Conservation (phyloP, 352 stramenopile genomes). For the Phytophthora pluvialis region DNA sequence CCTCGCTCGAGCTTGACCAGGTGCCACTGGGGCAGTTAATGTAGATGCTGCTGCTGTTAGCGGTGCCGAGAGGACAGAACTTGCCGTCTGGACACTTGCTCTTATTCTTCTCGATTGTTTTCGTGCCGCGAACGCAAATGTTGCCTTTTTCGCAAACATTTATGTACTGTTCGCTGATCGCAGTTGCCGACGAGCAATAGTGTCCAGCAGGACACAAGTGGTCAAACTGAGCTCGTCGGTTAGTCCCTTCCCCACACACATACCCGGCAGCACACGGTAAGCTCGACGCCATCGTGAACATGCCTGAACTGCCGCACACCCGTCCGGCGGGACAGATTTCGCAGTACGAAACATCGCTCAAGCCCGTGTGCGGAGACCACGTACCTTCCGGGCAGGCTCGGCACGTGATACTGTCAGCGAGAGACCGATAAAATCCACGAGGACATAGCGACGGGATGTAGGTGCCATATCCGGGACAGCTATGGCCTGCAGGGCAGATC, state of each 20-base stretch:
- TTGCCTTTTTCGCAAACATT: constrained; percentile 87
- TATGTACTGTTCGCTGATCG: constrained; percentile 85
- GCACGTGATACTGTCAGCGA: constrained; percentile 96
- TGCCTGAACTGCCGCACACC: constrained; percentile 92
- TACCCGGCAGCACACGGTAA: constrained; percentile 93
- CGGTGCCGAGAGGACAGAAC: constrained; percentile 93
- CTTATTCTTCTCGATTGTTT: constrained; percentile 86
- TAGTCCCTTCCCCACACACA: constrained; percentile 94
- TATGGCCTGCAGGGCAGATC: constrained; percentile 94
- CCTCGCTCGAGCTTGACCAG: constrained; percentile 79
- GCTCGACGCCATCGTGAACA: constrained; percentile 87
- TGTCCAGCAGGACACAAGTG: constrained; percentile 93
- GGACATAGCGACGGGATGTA: constrained; percentile 96
- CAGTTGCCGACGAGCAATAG: constrained; percentile 89
- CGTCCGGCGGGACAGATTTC: constrained; percentile 94
- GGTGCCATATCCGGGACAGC: constrained; percentile 94
- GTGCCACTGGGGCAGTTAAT: constrained; percentile 93
- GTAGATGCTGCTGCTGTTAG: constrained; percentile 81
- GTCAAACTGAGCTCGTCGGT: constrained; percentile 90
- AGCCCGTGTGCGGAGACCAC: constrained; percentile 91
- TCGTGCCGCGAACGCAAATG: constrained; percentile 92
- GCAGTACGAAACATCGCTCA: constrained; percentile 96
- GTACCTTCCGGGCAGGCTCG: constrained; percentile 94
- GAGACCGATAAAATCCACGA: constrained; percentile 93
- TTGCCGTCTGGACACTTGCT: constrained; percentile 94